A percentile compares a stretch with the other conserved stretches of the same genome.
Conservation (phyloP, 139 green algal genomes). For the Chlorella sp. region DNA sequence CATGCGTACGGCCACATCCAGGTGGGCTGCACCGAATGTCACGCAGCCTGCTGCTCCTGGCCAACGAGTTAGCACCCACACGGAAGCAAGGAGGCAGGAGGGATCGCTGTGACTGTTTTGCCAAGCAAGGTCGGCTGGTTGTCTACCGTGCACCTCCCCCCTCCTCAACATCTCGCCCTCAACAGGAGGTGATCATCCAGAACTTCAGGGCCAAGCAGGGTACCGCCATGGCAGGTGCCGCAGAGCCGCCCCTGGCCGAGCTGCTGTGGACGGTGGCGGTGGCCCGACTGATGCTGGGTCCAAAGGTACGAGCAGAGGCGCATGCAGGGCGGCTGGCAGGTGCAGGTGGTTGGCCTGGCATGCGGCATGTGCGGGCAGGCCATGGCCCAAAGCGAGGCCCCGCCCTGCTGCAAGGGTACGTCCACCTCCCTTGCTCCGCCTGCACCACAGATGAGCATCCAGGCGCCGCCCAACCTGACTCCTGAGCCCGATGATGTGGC, state of each 20-base stretch:
- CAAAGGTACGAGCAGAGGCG: slow-evolving; percentile 59
- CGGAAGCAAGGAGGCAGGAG: no score
- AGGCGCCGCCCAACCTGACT: slow-evolving; percentile 89
- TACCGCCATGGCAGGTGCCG: slow-evolving; percentile 72
- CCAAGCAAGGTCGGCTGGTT: no score
- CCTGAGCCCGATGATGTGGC: slow-evolving; percentile 42
- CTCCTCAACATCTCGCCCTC: not conserved
- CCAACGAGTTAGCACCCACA: no score
- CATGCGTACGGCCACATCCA: slow-evolving; percentile 73
- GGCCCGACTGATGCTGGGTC: slow-evolving; percentile 82
- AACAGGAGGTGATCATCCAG: slow-evolving; percentile 92
- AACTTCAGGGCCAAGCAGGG: slow-evolving; percentile 83
- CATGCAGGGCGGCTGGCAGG: no score
- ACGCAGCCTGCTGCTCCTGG: no score
- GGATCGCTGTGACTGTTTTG: no score
- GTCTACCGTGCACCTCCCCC: not conserved
- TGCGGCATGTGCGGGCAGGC: no score
- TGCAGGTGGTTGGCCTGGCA: not conserved
- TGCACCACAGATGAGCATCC: slow-evolving; percentile 59
- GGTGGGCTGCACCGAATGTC: no score
- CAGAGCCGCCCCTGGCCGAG: slow-evolving; percentile 73
- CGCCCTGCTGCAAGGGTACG: no score
- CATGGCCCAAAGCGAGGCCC: no score
- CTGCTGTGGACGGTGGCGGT: slow-evolving; percentile 80
- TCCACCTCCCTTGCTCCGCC: not conserved